phyloP scores from a whole-genome alignment of 371 early-diverging fungal genomes.

The Dichotomocladium elegans region DNA sequence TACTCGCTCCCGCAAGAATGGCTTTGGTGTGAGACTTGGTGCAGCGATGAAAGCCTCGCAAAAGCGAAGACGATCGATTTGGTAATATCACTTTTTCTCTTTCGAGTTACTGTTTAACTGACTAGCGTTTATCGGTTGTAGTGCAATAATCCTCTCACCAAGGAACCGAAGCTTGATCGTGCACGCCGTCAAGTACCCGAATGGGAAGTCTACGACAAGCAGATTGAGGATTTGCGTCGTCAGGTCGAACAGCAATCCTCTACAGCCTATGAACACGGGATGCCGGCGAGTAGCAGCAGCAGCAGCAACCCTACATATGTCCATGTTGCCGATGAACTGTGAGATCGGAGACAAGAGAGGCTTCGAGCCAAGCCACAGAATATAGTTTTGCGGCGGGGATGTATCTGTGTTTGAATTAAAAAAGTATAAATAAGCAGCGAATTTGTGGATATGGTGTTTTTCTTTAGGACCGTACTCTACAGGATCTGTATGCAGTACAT shows the following conservation, averaged over 20 bases:
- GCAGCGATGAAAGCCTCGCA: conserved; percentile 76
- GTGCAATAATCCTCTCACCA: conserved; percentile 97
- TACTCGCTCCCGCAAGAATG: conserved; percentile 92
- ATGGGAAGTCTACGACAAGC: conserved; percentile 79
- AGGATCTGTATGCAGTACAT: conserved; percentile 55
- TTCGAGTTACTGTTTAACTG: neutral
- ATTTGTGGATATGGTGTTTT: conserved; percentile 15
- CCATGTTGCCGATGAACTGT: no score
- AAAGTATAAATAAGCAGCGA: conserved; percentile 25
- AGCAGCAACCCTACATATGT: neutral
- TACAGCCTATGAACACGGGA: no score
- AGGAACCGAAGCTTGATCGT: conserved; percentile 93
- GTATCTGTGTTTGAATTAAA: neutral
- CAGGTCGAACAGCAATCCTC: neutral
- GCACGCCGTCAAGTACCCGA: conserved; percentile 91
- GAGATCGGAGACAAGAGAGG: neutral
- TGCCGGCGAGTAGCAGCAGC: neutral
- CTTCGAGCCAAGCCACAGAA: neutral
- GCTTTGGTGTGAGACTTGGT: conserved; percentile 98
- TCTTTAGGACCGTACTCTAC: conserved; percentile 52
- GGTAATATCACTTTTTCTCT: conserved; percentile 35
- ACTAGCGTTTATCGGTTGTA: no score
- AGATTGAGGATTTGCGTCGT: conserved; percentile 51
- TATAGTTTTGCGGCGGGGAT: neutral
- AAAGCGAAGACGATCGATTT: conserved; percentile 95